phyloP scores from a whole-genome alignment of 2,329 filamentous ascomycete species.

The Macrophomina pseudophaseolina region DNA sequence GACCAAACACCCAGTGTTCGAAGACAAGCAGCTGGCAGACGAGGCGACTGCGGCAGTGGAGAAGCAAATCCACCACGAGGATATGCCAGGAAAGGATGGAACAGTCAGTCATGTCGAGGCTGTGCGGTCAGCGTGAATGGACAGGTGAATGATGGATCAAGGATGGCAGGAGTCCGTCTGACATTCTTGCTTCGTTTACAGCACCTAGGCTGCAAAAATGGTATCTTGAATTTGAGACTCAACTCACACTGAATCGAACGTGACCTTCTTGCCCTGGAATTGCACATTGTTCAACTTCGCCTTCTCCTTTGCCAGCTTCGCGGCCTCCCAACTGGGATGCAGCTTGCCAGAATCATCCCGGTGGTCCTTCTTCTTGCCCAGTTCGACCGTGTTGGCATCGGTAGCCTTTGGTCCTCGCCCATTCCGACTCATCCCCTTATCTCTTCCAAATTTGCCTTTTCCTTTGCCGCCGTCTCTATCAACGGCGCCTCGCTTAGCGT shows the following conservation, averaged over 20 bases:
- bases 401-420: slow-evolving; percentile 38
- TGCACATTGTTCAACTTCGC: slow-evolving; percentile 46
- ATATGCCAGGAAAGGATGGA: slow-evolving; percentile 3
- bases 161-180: not conserved
- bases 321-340: slow-evolving; percentile 70
- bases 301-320: slow-evolving; percentile 64
- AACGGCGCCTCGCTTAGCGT: slow-evolving; percentile 61
- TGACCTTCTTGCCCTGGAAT: slow-evolving; percentile 67
- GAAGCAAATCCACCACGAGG: slow-evolving; percentile 40
- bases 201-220: not conserved
- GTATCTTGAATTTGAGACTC: slow-evolving; percentile 4
- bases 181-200: not conserved
- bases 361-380: slow-evolving; percentile 34
- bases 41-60: slow-evolving; percentile 37
- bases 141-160: not conserved
- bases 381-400: slow-evolving; percentile 40
- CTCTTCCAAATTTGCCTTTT: slow-evolving; percentile 31
- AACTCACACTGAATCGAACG: slow-evolving; percentile 59
- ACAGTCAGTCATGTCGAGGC: slow-evolving; percentile 12
- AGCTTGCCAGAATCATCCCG: slow-evolving; percentile 58
- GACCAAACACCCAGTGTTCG: slow-evolving; percentile 36
- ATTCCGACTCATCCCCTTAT: slow-evolving; percentile 31
- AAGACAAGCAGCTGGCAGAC: slow-evolving; percentile 37
- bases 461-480: slow-evolving; percentile 32
- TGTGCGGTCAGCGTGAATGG: slow-evolving; percentile 2